Base-by-base conservation (phyloP, 176 grass and related monocot species). In the Oryza australiensis region DNA sequence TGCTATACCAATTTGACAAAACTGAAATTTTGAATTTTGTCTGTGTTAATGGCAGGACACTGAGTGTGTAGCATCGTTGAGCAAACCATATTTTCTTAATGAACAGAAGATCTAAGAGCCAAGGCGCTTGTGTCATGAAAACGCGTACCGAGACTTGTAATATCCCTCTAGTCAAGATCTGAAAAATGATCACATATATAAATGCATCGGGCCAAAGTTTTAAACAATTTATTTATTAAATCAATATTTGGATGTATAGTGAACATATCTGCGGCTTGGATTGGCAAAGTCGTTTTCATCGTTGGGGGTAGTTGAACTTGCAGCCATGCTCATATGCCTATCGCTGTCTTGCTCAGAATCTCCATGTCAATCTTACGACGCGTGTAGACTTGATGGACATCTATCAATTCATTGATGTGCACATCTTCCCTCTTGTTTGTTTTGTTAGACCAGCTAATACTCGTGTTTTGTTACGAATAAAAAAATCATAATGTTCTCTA, bases 291-390 rank as follows among this genome's bases (percentile, higher is more conserved):
- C 74, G 80, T n/a, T 79, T 23, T 83, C 80, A 34, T 45, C 66
- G 66, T 72, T 72, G 53, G 66, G n/a, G 53, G 28, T 48, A 5
- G 45, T 59, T 85, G 64, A 26, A n/a, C 76, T 5, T 37, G 51
- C 27, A 22, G 18, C 27, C 45, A 63, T 22, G 34, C 43, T 43
- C 5, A 22, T 24, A 1, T 35, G 20, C 53, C 26, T 40, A 73
- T 78, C 83, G 18, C 77, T 18, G 4, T 81, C 76, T 64, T 4
- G 0, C 5, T 2, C 7, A n/a, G 83, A 78, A 86, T 84, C 62
- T 82, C 78, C 78, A 78, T 82, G 73, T 86, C 73, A 83, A 60
- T 86, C 83, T 63, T 74, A 83, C 79, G 18, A 37, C 74, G 83
- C 88, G 83, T 86, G 60, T 82, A 86, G 83, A 78, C 83, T 73